A percentile compares a stretch with the other conserved stretches of the same genome.
Conservation (phyloP, 75 land plant species). For the Picea sitchensis region DNA sequence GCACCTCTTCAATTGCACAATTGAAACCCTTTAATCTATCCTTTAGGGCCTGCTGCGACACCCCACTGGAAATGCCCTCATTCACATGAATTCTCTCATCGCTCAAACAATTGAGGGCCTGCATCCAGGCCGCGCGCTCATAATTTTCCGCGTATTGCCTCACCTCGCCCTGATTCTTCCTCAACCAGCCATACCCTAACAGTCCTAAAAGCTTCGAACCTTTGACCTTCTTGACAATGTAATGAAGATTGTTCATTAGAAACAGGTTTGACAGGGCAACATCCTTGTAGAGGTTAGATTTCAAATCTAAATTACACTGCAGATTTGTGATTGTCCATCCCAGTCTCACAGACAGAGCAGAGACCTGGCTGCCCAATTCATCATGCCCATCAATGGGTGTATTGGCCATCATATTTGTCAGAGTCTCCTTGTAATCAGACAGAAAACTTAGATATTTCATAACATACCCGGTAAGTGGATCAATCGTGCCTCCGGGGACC, state of each 20-base stretch:
- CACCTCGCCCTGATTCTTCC: constrained; percentile 39
- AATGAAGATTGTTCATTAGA: constrained; percentile 63
- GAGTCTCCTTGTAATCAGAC: constrained; percentile 35
- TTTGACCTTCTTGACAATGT: constrained; percentile 44
- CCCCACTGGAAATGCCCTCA: constrained; percentile 16
- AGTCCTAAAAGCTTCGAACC: constrained; percentile 28
- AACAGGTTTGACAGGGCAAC: constrained; percentile 52
- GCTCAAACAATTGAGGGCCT: constrained; percentile 39
- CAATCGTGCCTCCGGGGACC: constrained; percentile 21
- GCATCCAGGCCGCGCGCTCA: constrained; percentile 56
- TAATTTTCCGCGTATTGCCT: constrained; percentile 49
- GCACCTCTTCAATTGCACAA: constrained; percentile 68
- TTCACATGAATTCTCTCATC: constrained; percentile 49
- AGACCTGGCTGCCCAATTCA: constrained; percentile 27
- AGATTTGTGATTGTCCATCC: constrained; percentile 25
- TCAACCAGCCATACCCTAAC: constrained; percentile 65
- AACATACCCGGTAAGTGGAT: constrained; percentile 22
- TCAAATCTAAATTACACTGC: constrained; percentile 40
- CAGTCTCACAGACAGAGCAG: constrained; percentile 23
- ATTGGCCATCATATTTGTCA: constrained; percentile 29
- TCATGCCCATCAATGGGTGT: constrained; percentile 17
- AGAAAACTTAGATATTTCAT: constrained; percentile 39
- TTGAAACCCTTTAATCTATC: constrained; percentile 78
- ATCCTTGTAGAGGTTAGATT: constrained; percentile 53
- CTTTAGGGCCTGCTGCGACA: constrained; percentile 55